Evolutionary conservation across 73 alveolate species (phyloP), one percentile per base, ranked within the genome.

Genomic region (Diophrys appendiculata): DNA sequence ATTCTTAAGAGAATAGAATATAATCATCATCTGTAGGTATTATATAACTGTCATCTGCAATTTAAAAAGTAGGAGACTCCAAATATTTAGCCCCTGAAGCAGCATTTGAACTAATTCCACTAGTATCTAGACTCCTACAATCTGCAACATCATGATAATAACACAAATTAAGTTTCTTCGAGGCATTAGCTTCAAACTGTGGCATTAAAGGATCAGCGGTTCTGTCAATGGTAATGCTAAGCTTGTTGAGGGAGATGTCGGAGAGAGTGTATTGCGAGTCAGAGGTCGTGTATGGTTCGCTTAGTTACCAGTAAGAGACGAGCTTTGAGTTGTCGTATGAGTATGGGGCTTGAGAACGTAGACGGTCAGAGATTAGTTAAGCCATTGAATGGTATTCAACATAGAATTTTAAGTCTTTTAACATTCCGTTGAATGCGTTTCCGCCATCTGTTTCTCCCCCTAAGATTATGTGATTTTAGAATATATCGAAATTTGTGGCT

Each of bases 281-380:
- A 13, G 78, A n/a, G 29, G 76, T 8, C 1, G 29, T 53, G 33
- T 65, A 83, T 52, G 29, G 68, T 31, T 83, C 91, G 11, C 72
- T 76, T 13, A 83, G 52, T 65, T 75, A 76, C 91, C 91, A 83
- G 54, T 83, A 83, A 22, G 91, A 80, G 0, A 76, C 70, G 18
- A 83, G 77, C 35, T 76, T 83, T 23, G 72, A 65, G 52, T 83
- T 86, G 53, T 83, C 91, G 28, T 53, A 76, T 13, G 91, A 83
- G 33, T 75, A 67, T 23, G 64, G 31, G 33, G 71, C 65, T 31
- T 83, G 68, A 69, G 52, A 33, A 13, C 86, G 24, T 24, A 28
- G n/a, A n/a, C n/a, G n/a, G n/a, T n/a, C n/a, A n/a, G n/a, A n/a
- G n/a, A n/a, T n/a, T 82, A 82, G 52, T 32, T 83, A 65, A 0